Base-by-base conservation (phyloP, 148 eudicot genomes). In the Nyssa sinensis region DNA sequence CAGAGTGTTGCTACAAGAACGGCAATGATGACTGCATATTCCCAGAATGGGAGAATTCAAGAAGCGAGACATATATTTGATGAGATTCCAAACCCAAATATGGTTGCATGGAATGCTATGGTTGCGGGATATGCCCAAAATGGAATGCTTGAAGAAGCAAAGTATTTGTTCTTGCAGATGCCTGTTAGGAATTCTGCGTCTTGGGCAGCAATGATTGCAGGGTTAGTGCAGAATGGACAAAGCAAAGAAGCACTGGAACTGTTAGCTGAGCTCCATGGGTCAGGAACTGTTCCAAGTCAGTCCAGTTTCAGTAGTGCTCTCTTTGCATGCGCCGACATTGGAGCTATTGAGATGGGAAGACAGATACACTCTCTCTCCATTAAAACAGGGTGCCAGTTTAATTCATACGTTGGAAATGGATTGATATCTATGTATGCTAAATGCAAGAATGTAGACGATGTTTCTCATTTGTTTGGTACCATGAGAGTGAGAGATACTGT, bases 381-480 rank as follows among this genome's bases (percentile, higher is more conserved):
- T 24, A 85, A 85, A 74, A 71, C 65, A 32, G 77, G 77, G 34
- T 79, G 73, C 37, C 85, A 82, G 31, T 3, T 62, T 63, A 79
- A 82, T 51, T 64, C 79, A 2, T 77, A 76, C 79, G 78, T 87
- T 75, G 39, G 64, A 44, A 81, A 82, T 66, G 79, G 86, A 65
- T 77, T 89, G 70, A 81, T 89, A 41, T 79, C 87, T 25, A 71
- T 84, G 24, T 89, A 89, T 80, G 85, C 86, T 55, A 89, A 83
- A 79, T 85, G 90, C 75, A 66, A 69, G 85, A 79, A 69, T 78
- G 74, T 79, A 75, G 74, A 81, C 62, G 69, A 72, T 87, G 41
- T 83, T 85, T 32, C 83, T 41, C 83, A 77, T 57, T 79, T 79
- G 24, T 81, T 85, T 44, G 64, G 78, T 77, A 58, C 75, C 58